Evolutionary conservation across 306 rosid species (phyloP).

Genomic region (Prunus dulcis): DNA sequence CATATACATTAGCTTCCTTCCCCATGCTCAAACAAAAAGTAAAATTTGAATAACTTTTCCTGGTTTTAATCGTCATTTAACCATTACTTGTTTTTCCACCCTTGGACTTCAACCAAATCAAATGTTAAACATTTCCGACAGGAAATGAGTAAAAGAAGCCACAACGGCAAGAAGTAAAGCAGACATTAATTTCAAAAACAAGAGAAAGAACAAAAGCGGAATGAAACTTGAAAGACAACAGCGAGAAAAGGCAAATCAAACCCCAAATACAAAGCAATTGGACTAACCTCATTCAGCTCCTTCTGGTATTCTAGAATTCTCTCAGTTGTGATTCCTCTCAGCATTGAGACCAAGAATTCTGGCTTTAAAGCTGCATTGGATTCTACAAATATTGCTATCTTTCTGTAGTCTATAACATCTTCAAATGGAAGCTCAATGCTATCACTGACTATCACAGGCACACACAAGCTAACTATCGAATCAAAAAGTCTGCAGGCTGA

Average conservation of each 20-base stretch:
- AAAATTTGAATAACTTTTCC: background rate
- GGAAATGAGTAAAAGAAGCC: background rate
- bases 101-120: background rate
- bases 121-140: background rate
- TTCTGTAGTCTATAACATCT: constrained; percentile 80
- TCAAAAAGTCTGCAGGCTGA: constrained; percentile 96
- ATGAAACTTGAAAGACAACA: background rate
- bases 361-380: constrained; percentile 59
- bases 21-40: background rate
- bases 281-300: constrained; percentile 74
- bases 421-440: constrained; percentile 89
- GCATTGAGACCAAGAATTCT: constrained; percentile 58
- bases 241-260: background rate
- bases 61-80: background rate
- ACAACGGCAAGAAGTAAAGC: background rate
- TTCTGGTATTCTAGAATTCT: constrained; percentile 75
- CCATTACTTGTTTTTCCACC: background rate
- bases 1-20: background rate
- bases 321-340: constrained; percentile 49
- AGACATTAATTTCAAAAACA: background rate
- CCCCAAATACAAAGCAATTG: constrained; percentile 3
- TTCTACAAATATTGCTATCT: constrained; percentile 80
- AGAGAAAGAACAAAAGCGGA: background rate
- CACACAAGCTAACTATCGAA: constrained; percentile 87
- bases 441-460: constrained; percentile 86